A percentile compares a stretch with the other conserved stretches of the same genome.
These are phyloP conservation scores for Tuber borchii DNA, from an alignment of 495 filamentous ascomycete genomes.

Conservation along the genomic window DNA sequence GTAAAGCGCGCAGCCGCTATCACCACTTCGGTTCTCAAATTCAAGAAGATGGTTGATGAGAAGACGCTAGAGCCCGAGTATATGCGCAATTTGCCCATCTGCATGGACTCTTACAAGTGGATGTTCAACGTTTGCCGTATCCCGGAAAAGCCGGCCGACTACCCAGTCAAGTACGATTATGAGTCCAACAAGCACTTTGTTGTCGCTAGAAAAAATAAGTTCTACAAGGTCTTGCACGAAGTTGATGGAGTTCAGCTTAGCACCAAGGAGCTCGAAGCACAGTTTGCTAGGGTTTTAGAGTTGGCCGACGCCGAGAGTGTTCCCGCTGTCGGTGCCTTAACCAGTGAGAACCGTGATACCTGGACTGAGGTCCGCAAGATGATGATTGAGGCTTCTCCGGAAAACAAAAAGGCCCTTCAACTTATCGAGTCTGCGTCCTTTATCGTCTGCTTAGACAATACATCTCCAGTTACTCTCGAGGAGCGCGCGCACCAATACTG, in stretches of 20 bases:
- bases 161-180: constrained; percentile 70
- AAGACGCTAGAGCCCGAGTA: constrained; percentile 91
- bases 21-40: constrained; percentile 74
- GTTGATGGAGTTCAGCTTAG: constrained; percentile 76
- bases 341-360: constrained; percentile 82
- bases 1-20: constrained; percentile 89
- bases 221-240: constrained; percentile 84
- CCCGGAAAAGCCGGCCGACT: constrained; percentile 72
- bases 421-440: constrained; percentile 88
- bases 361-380: constrained; percentile 77
- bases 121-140: constrained; percentile 97
- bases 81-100: constrained; percentile 90
- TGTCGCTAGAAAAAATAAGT: constrained; percentile 91
- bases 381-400: constrained; percentile 65
- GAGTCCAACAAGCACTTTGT: constrained; percentile 77
- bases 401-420: constrained; percentile 68
- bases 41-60: constrained; percentile 84
- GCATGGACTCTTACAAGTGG: constrained; percentile 95
- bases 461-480: constrained; percentile 84
- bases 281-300: constrained; percentile 80
- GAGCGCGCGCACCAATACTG: constrained; percentile 95
- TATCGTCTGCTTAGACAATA: constrained; percentile 88
- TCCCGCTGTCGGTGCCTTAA: constrained; percentile 76
- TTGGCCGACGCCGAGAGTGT: constrained; percentile 58
- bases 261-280: constrained; percentile 75